Percentiles rank a stretch among this genome's conserved stretches.
phyloP scores from a whole-genome alignment of 331 rosid genomes.

The Saraca asoca region DNA sequence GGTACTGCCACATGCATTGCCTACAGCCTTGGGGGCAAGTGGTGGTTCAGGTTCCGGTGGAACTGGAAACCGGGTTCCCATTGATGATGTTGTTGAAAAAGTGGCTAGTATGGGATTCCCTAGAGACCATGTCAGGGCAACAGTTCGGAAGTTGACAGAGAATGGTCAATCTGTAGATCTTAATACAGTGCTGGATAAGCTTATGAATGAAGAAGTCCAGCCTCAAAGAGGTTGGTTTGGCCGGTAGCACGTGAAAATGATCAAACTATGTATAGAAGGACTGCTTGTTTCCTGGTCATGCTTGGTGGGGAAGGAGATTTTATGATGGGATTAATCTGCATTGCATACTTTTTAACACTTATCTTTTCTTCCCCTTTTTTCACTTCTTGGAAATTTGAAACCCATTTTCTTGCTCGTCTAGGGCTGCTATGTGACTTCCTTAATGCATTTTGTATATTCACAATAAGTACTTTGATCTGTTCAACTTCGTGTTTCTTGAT shows the following conservation, averaged over 20 bases:
- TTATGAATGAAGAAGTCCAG: constrained; percentile 76
- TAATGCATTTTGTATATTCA: constrained; percentile 49
- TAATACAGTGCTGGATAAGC: constrained; percentile 81
- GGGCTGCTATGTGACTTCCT: constrained; percentile 26
- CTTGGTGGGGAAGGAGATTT: constrained; percentile 8
- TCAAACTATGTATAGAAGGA: constrained; percentile 47
- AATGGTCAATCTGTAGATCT: constrained; percentile 86
- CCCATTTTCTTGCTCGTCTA: constrained; percentile 36
- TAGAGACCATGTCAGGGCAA: constrained; percentile 82
- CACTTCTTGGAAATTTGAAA: constrained; percentile 33
- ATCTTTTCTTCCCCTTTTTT: neutral
- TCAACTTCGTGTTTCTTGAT: constrained; percentile 2
- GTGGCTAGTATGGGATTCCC: constrained; percentile 87
- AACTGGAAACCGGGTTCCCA: constrained; percentile 63
- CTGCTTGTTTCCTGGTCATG: constrained; percentile 36
- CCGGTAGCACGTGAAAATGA: constrained; percentile 46
- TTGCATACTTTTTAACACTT: too few relatives aligned
- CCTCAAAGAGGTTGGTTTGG: constrained; percentile 80
- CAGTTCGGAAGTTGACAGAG: constrained; percentile 84
- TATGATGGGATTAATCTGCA: too few relatives aligned
- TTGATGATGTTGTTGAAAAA: constrained; percentile 80
- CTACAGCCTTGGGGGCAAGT: constrained; percentile 65
- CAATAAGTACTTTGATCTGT: constrained; percentile 39
- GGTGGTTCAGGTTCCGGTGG: constrained; percentile 65
- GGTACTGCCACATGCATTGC: constrained; percentile 67